phyloP scores from a whole-genome alignment of 768 basidiomycete genomes.

The Rhodotorula diobovata region DNA sequence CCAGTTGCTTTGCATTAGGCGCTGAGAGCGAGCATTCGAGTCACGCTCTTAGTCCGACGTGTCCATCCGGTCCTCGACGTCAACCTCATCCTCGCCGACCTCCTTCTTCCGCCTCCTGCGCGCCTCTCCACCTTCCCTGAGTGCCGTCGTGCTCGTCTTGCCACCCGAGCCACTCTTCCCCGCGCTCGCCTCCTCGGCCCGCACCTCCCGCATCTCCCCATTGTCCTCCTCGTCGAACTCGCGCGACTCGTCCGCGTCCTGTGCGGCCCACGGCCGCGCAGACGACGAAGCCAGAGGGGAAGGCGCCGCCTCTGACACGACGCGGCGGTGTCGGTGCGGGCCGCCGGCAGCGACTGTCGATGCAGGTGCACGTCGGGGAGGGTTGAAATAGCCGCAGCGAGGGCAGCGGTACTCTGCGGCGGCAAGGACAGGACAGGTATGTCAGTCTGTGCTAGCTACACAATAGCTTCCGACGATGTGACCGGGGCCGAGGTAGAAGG shows the following conservation, averaged over 20 bases:
- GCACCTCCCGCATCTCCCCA: background rate
- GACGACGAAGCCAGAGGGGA: conserved; percentile 2
- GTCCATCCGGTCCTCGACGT: conserved; percentile 9
- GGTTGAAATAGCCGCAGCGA: conserved; percentile 79
- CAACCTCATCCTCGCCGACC: background rate
- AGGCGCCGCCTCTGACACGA: conserved; percentile 25
- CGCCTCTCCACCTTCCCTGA: conserved; percentile 4
- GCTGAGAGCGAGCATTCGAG: no score
- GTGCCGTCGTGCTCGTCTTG: conserved; percentile 6
- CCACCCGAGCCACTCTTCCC: background rate
- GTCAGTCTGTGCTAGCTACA: no score
- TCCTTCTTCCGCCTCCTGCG: background rate
- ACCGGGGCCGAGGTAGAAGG: background rate
- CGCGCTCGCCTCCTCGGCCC: background rate
- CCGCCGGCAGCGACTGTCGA: background rate
- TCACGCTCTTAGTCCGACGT: no score
- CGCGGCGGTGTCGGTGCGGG: conserved; percentile 14
- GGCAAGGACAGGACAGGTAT: background rate
- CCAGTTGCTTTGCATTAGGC: no score
- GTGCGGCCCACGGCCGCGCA: background rate
- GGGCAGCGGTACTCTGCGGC: conserved; percentile 73
- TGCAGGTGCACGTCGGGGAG: conserved; percentile 2
- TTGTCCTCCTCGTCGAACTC: background rate
- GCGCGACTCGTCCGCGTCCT: no score
- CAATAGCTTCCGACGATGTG: no score